Evolutionary conservation across 805 yeast genomes (phyloP), one percentile per base, ranked within the genome.

Genomic region (Metschnikowia continentalis): DNA sequence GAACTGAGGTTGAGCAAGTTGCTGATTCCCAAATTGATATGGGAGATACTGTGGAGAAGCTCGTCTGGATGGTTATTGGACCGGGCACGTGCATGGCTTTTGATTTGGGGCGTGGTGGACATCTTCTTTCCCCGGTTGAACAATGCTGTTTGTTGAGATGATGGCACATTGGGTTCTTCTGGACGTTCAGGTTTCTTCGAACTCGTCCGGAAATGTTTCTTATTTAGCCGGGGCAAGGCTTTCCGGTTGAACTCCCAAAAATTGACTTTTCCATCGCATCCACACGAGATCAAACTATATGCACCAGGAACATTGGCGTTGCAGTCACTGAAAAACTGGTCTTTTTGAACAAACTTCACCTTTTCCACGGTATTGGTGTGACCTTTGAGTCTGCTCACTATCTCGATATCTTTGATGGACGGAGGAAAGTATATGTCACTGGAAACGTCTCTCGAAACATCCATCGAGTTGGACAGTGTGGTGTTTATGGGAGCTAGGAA

Each of bases 181-280:
- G 46, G 32, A 30, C 42, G 32, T n/a, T 35, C 33, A n/a, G 32
- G 47, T 15, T 35, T 44, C 17, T 23, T 48, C 14, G 48, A 36
- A 35, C 22, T 47, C 6, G 56, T 52, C n/a, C 43, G 46, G 22
- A 54, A 42, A 40, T 57, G 61, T 15, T 47, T 48, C 36, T 58
- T 59, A 45, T 71, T 72, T 5, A 70, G 61, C 47, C 68, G 66
- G 4, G 75, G 72, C 23, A 74, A 61, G 3, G 76, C 74, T 50
- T 69, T 70, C 52, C 68, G 68, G 52, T 74, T 76, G 59, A 74
- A 72, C 48, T 74, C 78, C 78, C 78, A 74, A 14, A 72, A 52
- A n/a, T 71, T 62, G 6, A 71, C 61, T 47, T 69, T 68, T 0
- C 75, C 76, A 53, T 74, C 78, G 49, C 55, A 59, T 1, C 77